phyloP scores from a whole-genome alignment of 2,329 filamentous ascomycete genomes.

The Rugonectria rugulosa region DNA sequence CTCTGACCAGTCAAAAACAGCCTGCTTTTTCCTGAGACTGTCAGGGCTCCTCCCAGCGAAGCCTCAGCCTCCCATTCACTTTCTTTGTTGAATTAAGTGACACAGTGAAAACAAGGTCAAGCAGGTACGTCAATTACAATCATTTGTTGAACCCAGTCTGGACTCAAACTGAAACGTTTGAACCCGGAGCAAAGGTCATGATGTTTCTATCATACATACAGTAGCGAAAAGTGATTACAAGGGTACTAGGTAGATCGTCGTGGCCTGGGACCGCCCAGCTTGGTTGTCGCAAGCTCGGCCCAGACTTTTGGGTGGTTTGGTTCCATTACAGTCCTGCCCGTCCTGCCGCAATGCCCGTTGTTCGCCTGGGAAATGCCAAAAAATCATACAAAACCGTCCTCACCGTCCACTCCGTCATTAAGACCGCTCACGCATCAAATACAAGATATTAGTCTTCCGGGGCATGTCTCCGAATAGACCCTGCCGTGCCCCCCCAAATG shows the following conservation, averaged over 20 bases:
- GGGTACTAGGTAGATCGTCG: conserved; percentile 42
- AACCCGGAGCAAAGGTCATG: conserved; percentile 20
- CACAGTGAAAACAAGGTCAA: not conserved
- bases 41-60: no score
- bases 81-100: not conserved
- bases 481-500: conserved; percentile 28
- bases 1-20: not conserved
- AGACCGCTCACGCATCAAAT: conserved; percentile 33
- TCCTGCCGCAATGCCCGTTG: conserved; percentile 37
- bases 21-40: no score
- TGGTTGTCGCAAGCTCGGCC: conserved; percentile 29
- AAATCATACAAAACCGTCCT: conserved; percentile 38
- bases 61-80: not conserved
- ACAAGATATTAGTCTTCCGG: conserved; percentile 36
- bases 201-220: conserved; percentile 39
- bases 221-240: conserved; percentile 42
- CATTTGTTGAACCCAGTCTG: conserved; percentile 25
- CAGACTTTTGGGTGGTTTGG: conserved; percentile 33
- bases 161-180: conserved; percentile 12
- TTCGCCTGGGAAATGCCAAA: conserved; percentile 40
- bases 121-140: conserved; percentile 28
- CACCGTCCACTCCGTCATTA: conserved; percentile 42
- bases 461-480: conserved; percentile 21
- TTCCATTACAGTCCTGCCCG: conserved; percentile 39
- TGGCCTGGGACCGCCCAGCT: conserved; percentile 33